Evolutionary conservation across 129 eudicot species (phyloP).

Genomic region (Apium graveolens): DNA sequence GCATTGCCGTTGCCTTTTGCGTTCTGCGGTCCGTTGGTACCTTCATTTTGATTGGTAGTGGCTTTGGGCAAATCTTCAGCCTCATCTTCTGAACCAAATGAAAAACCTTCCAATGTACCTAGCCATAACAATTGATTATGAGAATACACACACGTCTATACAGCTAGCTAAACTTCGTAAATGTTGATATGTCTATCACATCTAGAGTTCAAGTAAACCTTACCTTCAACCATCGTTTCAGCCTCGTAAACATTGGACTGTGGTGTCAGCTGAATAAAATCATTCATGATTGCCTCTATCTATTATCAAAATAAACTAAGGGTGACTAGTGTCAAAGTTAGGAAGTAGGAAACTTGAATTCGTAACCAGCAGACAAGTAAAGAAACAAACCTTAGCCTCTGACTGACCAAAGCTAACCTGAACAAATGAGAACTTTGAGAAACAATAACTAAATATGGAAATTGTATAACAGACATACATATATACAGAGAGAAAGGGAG

Average conservation of each 20-base stretch:
- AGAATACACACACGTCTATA: conserved; percentile 2
- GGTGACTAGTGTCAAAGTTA: neutral
- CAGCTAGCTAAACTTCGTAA: neutral
- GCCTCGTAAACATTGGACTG: conserved; percentile 88
- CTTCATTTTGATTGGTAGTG: conserved; percentile 33
- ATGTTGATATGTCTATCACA: neutral
- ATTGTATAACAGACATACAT: neutral
- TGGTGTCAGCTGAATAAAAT: conserved; percentile 85
- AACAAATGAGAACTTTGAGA: conserved; percentile 13
- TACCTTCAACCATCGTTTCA: conserved; percentile 99
- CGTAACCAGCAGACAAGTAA: conserved; percentile 4
- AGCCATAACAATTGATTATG: conserved; percentile 7
- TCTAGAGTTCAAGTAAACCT: conserved; percentile 15
- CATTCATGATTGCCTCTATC: conserved; percentile 95
- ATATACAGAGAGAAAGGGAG: neutral
- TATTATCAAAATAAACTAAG: conserved; percentile 19
- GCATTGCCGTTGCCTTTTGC: conserved; percentile 54
- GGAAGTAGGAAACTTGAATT: neutral
- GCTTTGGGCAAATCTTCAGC: conserved; percentile 47
- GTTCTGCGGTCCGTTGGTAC: conserved; percentile 43
- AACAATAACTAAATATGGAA: conserved; percentile 6
- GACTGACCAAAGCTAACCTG: conserved; percentile 98
- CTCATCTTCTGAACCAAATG: conserved; percentile 89
- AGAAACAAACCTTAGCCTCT: conserved; percentile 86
- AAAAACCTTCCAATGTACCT: conserved; percentile 88